Evolutionary conservation across 2,329 filamentous ascomycete genomes (phyloP), one percentile per base, ranked within the genome.

Genomic region (Talaromyces sp.): DNA sequence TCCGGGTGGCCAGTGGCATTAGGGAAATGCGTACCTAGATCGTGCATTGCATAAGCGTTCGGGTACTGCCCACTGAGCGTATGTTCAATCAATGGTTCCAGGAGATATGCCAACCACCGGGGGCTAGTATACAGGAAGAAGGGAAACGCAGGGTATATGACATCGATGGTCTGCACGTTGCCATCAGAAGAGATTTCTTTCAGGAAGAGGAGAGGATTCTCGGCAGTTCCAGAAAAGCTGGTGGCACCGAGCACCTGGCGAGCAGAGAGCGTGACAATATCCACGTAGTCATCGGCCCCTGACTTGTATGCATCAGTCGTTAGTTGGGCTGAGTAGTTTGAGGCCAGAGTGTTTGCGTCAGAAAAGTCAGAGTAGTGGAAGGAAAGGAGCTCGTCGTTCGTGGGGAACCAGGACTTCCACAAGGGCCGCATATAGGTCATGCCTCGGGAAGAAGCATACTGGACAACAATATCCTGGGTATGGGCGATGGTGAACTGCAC

Each of bases 41-140:
- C 82, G 65, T 85, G 80, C 72, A 84, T 84, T 9, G 78, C 76
- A 67, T 79, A 83, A 23, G 78, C 82, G 69, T 90, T 94, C 7
- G 91, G 91, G 71, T 95, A 96, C 72, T 93, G 89, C 1, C 90
- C 90, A 70, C 89, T 92, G 28, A 90, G 77, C 80, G 90, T 90
- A 73, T 95, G 89, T 75, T 95, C 91, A 58, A 95, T 83, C 28
- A 94, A 79, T 5, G 91, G 91, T 72, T 94, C 90, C 4, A 95
- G 79, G 3, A 94, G 80, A 69, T 93, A 93, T 1, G 87, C 89
- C 61, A 93, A 79, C 90, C 90, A 94, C 62, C 85, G 82, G 2
- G 91, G 91, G 67, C 93, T 92, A 18, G 90, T 92, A 71, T 94
- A 95, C 23, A 94, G 74, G 79, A 94, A 94, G 81, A 94, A 95